These are phyloP conservation scores for Colletotrichum sansevieriae DNA, from an alignment of 2,329 filamentous ascomycete genomes.

Conservation along the genomic window DNA sequence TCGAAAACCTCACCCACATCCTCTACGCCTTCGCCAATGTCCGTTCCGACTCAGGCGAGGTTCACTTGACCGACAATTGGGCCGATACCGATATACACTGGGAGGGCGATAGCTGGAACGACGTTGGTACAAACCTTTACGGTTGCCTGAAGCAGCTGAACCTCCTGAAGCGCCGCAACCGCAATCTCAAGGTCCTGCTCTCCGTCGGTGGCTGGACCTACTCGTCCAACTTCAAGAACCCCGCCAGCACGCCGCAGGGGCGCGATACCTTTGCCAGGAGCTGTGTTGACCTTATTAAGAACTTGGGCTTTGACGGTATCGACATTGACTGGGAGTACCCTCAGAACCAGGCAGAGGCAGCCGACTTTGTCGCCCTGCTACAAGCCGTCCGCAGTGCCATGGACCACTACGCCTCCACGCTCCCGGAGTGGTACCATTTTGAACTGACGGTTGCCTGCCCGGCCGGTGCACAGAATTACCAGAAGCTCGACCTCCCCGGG, in stretches of 20 bases:
- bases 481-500: constrained; percentile 70
- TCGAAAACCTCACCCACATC: constrained; percentile 86
- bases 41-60: constrained; percentile 81
- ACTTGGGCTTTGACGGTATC: constrained; percentile 80
- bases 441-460: constrained; percentile 75
- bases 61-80: constrained; percentile 74
- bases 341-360: constrained; percentile 65
- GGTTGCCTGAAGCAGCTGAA: constrained; percentile 91
- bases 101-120: constrained; percentile 78
- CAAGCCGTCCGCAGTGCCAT: constrained; percentile 68
- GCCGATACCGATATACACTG: constrained; percentile 81
- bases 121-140: constrained; percentile 83
- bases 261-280: constrained; percentile 79
- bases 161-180: constrained; percentile 83
- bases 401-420: constrained; percentile 65
- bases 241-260: constrained; percentile 78
- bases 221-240: constrained; percentile 82
- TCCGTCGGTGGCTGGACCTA: constrained; percentile 96
- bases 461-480: constrained; percentile 72
- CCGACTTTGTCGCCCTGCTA: constrained; percentile 71
- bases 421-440: constrained; percentile 65
- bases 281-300: constrained; percentile 81
- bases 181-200: constrained; percentile 86
- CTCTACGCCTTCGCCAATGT: constrained; percentile 94
- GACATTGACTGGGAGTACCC: constrained; percentile 80